Evolutionary conservation across 495 filamentous ascomycete genomes (phyloP).

Genomic region (Xylaria cubensis): DNA sequence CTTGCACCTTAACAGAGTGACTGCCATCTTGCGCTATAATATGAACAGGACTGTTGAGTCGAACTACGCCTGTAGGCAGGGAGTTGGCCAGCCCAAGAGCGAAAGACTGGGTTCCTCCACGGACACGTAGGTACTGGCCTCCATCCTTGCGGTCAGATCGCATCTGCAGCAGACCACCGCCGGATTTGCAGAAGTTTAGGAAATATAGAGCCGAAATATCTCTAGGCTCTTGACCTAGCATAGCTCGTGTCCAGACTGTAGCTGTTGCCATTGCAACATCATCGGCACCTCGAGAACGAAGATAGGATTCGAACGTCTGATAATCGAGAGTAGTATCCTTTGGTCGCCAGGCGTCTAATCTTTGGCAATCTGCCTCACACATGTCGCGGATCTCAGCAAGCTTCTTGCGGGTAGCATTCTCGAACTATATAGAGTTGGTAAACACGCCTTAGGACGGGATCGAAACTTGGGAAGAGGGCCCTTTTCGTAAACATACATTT

Average conservation of each 20-base stretch:
- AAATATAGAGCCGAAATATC: neutral
- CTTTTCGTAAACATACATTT: neutral
- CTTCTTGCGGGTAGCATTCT: neutral
- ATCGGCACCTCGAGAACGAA: slow-evolving; percentile 33
- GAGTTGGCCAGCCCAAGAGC: slow-evolving; percentile 32
- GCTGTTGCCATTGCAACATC: slow-evolving; percentile 35
- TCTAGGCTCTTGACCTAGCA: slow-evolving; percentile 50
- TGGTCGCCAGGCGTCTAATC: slow-evolving; percentile 22
- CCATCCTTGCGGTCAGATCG: neutral
- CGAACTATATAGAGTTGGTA: neutral
- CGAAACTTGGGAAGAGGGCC: neutral
- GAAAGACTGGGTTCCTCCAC: slow-evolving; percentile 46
- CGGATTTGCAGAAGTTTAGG: neutral
- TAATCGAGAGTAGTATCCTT: slow-evolving; percentile 36
- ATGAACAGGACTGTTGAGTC: slow-evolving; percentile 36
- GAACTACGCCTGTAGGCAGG: slow-evolving; percentile 33
- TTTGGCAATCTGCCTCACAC: slow-evolving; percentile 26
- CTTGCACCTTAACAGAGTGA: neutral
- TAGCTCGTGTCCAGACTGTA: slow-evolving; percentile 47
- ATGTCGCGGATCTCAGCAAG: slow-evolving; percentile 16
- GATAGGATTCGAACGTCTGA: slow-evolving; percentile 43
- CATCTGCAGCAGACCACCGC: neutral
- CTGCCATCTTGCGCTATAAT: slow-evolving; percentile 16
- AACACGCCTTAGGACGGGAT: neutral
- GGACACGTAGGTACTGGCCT: slow-evolving; percentile 28